Conservation (phyloP, 1,284 basidiomycete genomes). For the Pholiota adiposa region DNA sequence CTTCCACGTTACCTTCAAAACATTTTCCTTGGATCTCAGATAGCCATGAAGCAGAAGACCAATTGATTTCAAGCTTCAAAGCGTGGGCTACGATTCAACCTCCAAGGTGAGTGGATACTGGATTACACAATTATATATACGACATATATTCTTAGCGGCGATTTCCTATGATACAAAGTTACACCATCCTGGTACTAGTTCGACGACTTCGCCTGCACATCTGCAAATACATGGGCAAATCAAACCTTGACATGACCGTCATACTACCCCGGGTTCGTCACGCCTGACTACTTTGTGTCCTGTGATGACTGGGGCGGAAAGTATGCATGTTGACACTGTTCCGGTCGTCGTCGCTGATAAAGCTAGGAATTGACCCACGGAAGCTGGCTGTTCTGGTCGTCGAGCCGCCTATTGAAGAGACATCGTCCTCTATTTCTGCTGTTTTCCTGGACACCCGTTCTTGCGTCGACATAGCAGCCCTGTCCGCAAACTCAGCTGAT, state of each 20-base stretch:
- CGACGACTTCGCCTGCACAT: background rate
- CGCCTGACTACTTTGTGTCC: background rate
- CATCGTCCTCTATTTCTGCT: slow-evolving; percentile 1
- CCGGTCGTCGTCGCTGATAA: background rate
- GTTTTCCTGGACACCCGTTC: slow-evolving; percentile 2
- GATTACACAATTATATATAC: background rate
- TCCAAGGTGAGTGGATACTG: background rate
- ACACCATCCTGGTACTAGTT: background rate
- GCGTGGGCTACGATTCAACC: no score
- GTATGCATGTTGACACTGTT: slow-evolving; percentile 3
- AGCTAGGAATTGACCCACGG: background rate
- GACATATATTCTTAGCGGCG: background rate
- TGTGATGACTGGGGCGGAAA: background rate
- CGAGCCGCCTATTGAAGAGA: background rate
- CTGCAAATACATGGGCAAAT: background rate
- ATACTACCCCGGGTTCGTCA: background rate
- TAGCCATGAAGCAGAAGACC: background rate
- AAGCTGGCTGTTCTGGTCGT: slow-evolving; percentile 1
- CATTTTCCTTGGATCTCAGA: background rate
- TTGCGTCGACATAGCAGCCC: background rate
- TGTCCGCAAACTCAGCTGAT: slow-evolving; percentile 9
- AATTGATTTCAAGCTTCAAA: background rate
- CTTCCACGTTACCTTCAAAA: background rate
- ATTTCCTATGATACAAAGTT: slow-evolving; percentile 1
- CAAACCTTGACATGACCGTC: background rate